phyloP scores from a whole-genome alignment of 345 rosid species.

The Jatropha curcas region DNA sequence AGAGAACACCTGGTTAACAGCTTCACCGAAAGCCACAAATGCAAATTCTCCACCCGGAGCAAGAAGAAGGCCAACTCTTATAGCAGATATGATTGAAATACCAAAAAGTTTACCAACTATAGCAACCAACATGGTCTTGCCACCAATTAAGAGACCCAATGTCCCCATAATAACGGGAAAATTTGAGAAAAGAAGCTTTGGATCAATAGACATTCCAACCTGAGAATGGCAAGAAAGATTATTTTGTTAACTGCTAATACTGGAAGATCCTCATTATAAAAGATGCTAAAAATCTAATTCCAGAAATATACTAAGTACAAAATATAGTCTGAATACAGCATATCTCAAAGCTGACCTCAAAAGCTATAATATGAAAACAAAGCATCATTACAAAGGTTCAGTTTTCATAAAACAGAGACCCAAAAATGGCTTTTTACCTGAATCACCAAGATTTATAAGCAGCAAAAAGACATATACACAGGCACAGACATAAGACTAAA shows the following conservation, averaged over 20 bases:
- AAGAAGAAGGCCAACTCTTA: constrained; percentile 90
- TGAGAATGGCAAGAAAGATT: constrained; percentile 42
- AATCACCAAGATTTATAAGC: background rate
- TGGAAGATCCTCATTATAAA: constrained; percentile 15
- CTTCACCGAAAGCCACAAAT: constrained; percentile 98
- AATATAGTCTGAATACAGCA: background rate
- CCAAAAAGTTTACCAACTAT: constrained; percentile 83
- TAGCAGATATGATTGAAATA: constrained; percentile 79
- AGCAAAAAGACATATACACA: background rate
- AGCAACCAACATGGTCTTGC: constrained; percentile 78
- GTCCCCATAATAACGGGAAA: constrained; percentile 77
- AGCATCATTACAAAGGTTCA: background rate
- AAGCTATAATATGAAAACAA: background rate
- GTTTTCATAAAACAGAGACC: background rate
- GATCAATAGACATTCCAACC: constrained; percentile 99
- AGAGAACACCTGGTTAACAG: constrained; percentile 83
- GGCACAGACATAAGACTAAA: background rate
- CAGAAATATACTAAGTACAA: background rate
- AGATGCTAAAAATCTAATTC: constrained; percentile 13
- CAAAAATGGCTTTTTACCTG: background rate
- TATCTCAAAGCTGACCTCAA: background rate
- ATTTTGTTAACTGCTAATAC: constrained; percentile 30
- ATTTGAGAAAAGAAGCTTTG: constrained; percentile 86
- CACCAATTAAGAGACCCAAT: constrained; percentile 78
- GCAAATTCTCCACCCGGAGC: constrained; percentile 99